phyloP scores from a whole-genome alignment of 805 yeast species.

The Starmera quercuum region DNA sequence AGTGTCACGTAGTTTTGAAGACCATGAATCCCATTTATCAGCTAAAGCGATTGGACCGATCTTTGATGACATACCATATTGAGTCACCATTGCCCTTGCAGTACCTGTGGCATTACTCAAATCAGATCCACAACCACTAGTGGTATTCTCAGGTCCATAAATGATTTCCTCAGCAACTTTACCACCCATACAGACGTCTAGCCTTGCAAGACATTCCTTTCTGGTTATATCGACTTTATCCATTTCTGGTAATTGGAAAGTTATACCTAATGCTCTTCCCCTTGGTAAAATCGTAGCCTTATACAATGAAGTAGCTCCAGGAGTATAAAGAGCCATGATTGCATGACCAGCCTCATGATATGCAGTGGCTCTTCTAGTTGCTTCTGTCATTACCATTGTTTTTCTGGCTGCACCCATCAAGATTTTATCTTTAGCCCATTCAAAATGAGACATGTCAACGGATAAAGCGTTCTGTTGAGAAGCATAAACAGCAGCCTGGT shows the following conservation, averaged over 20 bases:
- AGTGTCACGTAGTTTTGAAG: conserved; percentile 74
- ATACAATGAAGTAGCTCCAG: conserved; percentile 91
- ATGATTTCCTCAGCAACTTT: conserved; percentile 92
- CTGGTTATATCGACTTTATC: conserved; percentile 92
- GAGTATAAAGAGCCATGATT: conserved; percentile 90
- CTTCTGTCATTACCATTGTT: conserved; percentile 96
- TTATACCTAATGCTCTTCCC: conserved; percentile 93
- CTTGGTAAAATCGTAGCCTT: conserved; percentile 96
- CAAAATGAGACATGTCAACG: conserved; percentile 87
- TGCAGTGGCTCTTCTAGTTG: conserved; percentile 87
- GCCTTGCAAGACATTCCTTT: conserved; percentile 80
- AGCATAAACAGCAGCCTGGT: conserved; percentile 97
- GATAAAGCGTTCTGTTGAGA: conserved; percentile 86
- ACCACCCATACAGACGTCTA: conserved; percentile 99
- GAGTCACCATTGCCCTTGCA: conserved; percentile 95
- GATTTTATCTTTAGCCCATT: conserved; percentile 99
- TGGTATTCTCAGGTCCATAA: conserved; percentile 86
- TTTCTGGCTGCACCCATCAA: conserved; percentile 97
- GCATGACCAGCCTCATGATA: conserved; percentile 99
- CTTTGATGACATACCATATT: conserved; percentile 91
- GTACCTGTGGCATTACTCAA: conserved; percentile 82
- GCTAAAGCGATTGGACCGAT: conserved; percentile 89
- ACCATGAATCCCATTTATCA: conserved; percentile 94
- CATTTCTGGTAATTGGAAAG: conserved; percentile 97
- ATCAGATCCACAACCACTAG: conserved; percentile 93